Conservation (phyloP, 2,329 filamentous ascomycete genomes). For the Fusarium camptoceras region DNA sequence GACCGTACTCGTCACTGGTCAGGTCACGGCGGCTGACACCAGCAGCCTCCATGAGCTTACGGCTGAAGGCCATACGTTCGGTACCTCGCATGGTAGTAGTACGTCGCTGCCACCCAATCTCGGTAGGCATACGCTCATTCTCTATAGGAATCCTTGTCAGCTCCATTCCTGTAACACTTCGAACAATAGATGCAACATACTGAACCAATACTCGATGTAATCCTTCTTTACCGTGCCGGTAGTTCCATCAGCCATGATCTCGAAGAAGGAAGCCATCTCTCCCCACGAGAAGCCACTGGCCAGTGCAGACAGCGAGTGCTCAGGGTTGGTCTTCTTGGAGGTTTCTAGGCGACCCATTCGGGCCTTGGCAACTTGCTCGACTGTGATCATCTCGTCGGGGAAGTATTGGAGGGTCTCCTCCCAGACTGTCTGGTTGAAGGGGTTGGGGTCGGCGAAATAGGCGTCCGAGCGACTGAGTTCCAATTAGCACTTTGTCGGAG, state of each 20-base stretch:
- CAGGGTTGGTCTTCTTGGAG: not conserved
- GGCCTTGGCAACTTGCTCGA: constrained; percentile 9
- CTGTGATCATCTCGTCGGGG: constrained; percentile 1
- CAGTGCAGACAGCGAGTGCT: constrained; percentile 7
- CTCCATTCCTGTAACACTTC: accelerated
- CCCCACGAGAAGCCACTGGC: constrained; percentile 14
- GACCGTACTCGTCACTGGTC: not conserved
- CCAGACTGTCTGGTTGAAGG: constrained; percentile 11
- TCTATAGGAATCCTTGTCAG: not conserved
- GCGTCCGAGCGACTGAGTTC: not conserved
- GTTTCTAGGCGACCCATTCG: not conserved
- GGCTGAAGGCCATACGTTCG: constrained; percentile 4
- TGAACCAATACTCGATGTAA: constrained; percentile 19
- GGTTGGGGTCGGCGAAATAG: constrained; percentile 10
- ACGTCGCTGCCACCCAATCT: constrained; percentile 18
- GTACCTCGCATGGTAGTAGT: not conserved
- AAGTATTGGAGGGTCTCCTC: not conserved
- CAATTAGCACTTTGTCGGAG: accelerated
- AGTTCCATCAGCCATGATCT: constrained; percentile 18
- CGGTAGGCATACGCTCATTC: constrained; percentile 7
- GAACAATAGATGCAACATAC: not conserved
- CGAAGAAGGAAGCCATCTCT: constrained; percentile 21
- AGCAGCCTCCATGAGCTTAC: constrained; percentile 10
- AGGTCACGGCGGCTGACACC: constrained; percentile 2
- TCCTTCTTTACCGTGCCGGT: constrained; percentile 19